Evolutionary conservation across 345 rosid genomes (phyloP).

Genomic region (Camelina neglecta): DNA sequence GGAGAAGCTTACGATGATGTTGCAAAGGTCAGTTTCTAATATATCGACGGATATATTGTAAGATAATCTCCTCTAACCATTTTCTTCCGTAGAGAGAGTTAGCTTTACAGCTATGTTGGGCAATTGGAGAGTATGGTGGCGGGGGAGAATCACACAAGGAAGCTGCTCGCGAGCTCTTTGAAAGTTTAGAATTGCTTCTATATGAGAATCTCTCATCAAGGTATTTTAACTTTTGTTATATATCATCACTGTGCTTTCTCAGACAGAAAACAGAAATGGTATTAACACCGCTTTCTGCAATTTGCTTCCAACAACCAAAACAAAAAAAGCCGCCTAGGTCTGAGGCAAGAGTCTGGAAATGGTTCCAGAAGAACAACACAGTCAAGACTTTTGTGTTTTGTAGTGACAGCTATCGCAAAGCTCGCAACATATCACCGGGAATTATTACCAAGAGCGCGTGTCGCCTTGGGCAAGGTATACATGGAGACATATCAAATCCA

Average conservation of each 20-base stretch:
- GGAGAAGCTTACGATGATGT: constrained; percentile 95
- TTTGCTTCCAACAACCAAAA: constrained; percentile 29
- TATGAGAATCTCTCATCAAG: constrained; percentile 94
- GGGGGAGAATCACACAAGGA: constrained; percentile 88
- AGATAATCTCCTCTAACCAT: constrained; percentile 10
- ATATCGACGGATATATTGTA: constrained; percentile 5
- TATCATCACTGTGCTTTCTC: constrained; percentile 10
- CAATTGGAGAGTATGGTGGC: constrained; percentile 96
- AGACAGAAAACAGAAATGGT: constrained; percentile 4
- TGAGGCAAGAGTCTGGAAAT: constrained; percentile 62
- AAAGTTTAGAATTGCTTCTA: constrained; percentile 86
- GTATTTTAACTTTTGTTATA: constrained; percentile 43
- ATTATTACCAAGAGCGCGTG: constrained; percentile 90
- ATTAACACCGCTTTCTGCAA: constrained; percentile 15
- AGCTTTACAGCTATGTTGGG: constrained; percentile 97
- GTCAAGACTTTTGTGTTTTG: constrained; percentile 93
- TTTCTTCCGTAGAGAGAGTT: constrained; percentile 65
- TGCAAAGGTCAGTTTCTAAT: constrained; percentile 67
- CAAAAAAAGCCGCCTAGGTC: constrained; percentile 70
- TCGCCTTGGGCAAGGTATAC: constrained; percentile 88
- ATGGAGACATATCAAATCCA: constrained; percentile 1
- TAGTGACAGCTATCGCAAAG: constrained; percentile 88
- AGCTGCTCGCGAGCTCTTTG: constrained; percentile 96
- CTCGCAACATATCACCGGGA: constrained; percentile 89
- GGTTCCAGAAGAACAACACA: constrained; percentile 64